phyloP scores from a whole-genome alignment of 2,329 filamentous ascomycete genomes.

The Verticillium nubilum region DNA sequence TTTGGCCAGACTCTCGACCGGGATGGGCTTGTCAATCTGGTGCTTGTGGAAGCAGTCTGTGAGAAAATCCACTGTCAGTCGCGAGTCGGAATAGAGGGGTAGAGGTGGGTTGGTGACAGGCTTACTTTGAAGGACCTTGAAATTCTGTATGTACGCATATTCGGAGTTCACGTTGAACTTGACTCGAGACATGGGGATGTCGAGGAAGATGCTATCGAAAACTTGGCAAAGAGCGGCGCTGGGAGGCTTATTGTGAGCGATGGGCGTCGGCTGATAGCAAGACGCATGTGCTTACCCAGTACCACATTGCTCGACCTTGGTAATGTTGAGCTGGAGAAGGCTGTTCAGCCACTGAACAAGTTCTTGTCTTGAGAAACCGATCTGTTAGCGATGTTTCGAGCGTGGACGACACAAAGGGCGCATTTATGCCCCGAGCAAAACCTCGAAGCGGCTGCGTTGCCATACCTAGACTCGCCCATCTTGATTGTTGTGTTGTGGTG shows the following conservation, averaged over 20 bases:
- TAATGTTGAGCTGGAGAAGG: slow-evolving; percentile 95
- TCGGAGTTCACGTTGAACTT: slow-evolving; percentile 98
- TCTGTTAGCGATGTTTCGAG: not conserved
- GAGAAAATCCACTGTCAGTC: not conserved
- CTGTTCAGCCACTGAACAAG: slow-evolving; percentile 95
- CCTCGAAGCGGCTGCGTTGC: slow-evolving; percentile 8
- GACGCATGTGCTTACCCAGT: slow-evolving; percentile 68
- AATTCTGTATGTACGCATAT: slow-evolving; percentile 97
- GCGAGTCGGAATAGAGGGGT: slow-evolving; percentile 3
- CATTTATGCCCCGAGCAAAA: not conserved
- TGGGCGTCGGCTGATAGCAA: slow-evolving; percentile 10
- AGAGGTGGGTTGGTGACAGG: slow-evolving; percentile 17
- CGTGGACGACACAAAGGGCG: not conserved
- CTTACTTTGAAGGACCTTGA: slow-evolving; percentile 94
- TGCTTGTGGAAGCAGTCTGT: slow-evolving; percentile 80
- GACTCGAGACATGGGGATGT: slow-evolving; percentile 90
- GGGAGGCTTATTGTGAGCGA: slow-evolving; percentile 9
- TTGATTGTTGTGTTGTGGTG: slow-evolving; percentile 19
- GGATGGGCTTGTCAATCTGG: slow-evolving; percentile 81
- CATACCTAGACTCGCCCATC: slow-evolving; percentile 61
- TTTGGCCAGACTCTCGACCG: slow-evolving; percentile 84
- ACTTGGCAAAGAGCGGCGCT: slow-evolving; percentile 96
- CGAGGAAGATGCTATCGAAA: slow-evolving; percentile 96
- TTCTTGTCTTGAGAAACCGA: slow-evolving; percentile 66
- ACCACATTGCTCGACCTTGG: slow-evolving; percentile 97